Evolutionary conservation across 176 grass and related monocot genomes (phyloP).

Genomic region (Aechmea fasciata): DNA sequence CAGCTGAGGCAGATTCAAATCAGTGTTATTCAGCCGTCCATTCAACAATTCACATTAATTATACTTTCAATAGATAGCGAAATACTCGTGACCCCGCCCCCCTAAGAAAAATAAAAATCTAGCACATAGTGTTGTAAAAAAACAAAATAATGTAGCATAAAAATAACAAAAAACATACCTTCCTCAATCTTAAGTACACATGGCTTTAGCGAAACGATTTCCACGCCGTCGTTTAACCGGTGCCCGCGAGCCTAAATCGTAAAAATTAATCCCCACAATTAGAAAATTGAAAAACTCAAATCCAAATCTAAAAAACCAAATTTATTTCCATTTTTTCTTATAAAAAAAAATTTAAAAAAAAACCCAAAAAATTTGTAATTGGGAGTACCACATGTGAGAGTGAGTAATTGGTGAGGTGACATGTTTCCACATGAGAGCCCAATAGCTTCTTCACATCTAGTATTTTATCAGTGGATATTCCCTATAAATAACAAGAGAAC

Average conservation of each 20-base stretch:
- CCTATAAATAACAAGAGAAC: slow-evolving; percentile 35
- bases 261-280: neutral
- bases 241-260: slow-evolving; percentile 53
- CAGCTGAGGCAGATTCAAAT: too few relatives aligned
- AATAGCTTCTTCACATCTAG: slow-evolving; percentile 82
- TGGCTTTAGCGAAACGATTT: slow-evolving; percentile 66
- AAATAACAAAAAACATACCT: slow-evolving; percentile 49
- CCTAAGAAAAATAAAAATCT: neutral
- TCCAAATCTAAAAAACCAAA: neutral
- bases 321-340: neutral
- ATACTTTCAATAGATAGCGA: too few relatives aligned
- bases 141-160: neutral
- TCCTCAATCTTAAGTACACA: slow-evolving; percentile 51
- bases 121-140: too few relatives aligned
- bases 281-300: neutral
- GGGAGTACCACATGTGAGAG: slow-evolving; percentile 66
- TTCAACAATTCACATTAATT: too few relatives aligned
- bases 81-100: neutral
- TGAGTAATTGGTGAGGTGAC: slow-evolving; percentile 88
- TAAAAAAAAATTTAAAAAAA: neutral
- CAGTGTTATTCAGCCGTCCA: too few relatives aligned
- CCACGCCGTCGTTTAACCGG: slow-evolving; percentile 63
- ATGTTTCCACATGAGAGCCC: slow-evolving; percentile 70
- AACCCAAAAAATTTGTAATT: neutral
- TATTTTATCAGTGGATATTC: slow-evolving; percentile 81